Conservation (phyloP, 2,329 filamentous ascomycete species). For the Fusarium palustre region DNA sequence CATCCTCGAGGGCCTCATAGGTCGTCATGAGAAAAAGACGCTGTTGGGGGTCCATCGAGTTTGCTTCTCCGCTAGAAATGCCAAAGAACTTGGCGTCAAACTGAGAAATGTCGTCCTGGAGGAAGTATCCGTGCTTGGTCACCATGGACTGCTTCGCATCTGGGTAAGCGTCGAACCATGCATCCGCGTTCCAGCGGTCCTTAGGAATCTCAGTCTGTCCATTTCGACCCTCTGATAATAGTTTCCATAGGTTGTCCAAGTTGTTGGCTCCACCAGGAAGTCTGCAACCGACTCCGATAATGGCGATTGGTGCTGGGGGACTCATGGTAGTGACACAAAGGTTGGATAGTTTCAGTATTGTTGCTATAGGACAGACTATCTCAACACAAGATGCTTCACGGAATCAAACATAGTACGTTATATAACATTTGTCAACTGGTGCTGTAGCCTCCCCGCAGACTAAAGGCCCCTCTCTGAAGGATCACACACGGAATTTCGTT, state of each 20-base stretch:
- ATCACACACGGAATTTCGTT: not conserved
- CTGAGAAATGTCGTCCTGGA: conserved; percentile 6
- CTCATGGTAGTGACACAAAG: not conserved
- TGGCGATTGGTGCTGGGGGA: conserved; percentile 2
- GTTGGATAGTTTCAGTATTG: not conserved
- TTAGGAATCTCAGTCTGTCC: conserved; percentile 9
- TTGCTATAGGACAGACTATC: no score
- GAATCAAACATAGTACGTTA: not conserved
- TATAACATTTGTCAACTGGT: not conserved
- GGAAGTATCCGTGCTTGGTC: conserved; percentile 11
- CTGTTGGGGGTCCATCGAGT: not conserved
- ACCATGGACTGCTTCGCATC: conserved; percentile 14
- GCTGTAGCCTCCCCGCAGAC: not conserved
- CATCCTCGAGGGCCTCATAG: conserved; percentile 10
- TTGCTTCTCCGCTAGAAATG: conserved; percentile 7
- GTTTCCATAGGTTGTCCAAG: conserved; percentile 8
- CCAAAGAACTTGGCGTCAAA: conserved; percentile 15
- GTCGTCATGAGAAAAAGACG: conserved; percentile 8
- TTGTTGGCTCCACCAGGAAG: conserved; percentile 15
- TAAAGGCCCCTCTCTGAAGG: conserved; percentile 3
- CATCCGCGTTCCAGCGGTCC: conserved; percentile 13
- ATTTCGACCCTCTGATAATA: not conserved
- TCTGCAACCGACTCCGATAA: conserved; percentile 6
- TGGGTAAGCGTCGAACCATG: conserved; percentile 6
- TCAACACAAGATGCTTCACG: rapidly evolving